phyloP scores from a whole-genome alignment of 768 basidiomycete species.

The Kondoa malvinella region DNA sequence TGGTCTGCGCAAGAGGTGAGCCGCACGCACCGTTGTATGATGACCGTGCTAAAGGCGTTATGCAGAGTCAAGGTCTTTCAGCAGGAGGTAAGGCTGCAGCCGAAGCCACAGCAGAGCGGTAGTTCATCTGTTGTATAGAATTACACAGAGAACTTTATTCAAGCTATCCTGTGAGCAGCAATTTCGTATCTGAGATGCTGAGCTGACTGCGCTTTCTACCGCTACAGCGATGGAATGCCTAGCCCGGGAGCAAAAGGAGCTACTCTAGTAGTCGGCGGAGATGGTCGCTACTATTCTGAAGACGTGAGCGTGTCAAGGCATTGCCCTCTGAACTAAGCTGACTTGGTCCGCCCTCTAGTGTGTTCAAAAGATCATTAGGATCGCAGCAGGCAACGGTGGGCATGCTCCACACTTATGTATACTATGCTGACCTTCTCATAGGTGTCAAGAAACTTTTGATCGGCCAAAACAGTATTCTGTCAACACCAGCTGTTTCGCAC shows the following conservation, averaged over 20 bases:
- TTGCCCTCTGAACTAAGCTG: background rate
- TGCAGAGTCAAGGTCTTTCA: constrained; percentile 92
- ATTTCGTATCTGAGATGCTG: background rate
- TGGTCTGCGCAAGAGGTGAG: constrained; percentile 82
- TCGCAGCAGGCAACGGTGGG: constrained; percentile 63
- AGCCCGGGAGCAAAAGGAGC: constrained; percentile 45
- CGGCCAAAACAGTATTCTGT: constrained; percentile 77
- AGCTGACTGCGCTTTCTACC: background rate
- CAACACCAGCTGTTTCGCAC: constrained; percentile 92
- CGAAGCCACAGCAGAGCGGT: background rate
- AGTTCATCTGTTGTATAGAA: constrained; percentile 40
- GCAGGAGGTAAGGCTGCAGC: constrained; percentile 51
- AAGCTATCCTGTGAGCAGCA: constrained; percentile 50
- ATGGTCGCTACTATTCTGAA: constrained; percentile 80
- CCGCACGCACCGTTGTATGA: background rate
- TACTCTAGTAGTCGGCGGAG: constrained; percentile 86
- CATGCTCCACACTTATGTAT: background rate
- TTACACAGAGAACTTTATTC: constrained; percentile 98
- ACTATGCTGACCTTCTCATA: background rate
- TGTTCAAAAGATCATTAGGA: constrained; percentile 74
- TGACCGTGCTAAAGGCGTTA: background rate
- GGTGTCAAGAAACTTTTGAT: constrained; percentile 76
- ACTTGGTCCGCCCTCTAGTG: background rate
- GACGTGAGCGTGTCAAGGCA: constrained; percentile 33
- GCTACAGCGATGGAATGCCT: constrained; percentile 50